phyloP scores from a whole-genome alignment of 2,329 filamentous ascomycete species.

The Trichoderma sp. region DNA sequence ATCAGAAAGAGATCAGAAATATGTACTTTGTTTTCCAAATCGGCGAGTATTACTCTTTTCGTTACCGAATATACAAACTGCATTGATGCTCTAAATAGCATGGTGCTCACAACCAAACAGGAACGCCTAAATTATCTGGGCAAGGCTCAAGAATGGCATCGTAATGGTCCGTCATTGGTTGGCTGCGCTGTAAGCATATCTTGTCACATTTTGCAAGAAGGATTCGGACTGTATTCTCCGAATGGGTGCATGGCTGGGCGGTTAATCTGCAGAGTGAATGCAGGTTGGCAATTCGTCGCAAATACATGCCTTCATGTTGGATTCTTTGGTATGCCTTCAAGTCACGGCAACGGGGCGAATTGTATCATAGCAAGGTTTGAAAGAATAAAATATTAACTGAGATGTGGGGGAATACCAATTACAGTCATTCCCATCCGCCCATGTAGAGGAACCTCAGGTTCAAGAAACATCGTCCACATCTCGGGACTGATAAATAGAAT shows the following conservation, averaged over 20 bases:
- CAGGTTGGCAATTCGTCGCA: background rate
- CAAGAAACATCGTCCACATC: conserved; percentile 18
- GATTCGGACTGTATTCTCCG: background rate
- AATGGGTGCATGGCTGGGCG: background rate
- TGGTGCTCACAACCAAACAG: background rate
- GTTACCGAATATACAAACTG: background rate
- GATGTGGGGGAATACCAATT: background rate
- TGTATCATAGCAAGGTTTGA: background rate
- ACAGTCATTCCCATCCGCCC: conserved; percentile 3
- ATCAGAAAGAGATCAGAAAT: background rate
- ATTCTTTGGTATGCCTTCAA: background rate
- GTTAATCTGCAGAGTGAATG: background rate
- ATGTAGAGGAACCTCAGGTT: conserved; percentile 14
- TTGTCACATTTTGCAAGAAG: background rate
- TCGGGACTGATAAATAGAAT: conserved; percentile 17
- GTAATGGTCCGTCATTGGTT: background rate
- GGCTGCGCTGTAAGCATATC: background rate
- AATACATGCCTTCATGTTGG: background rate
- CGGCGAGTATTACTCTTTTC: background rate
- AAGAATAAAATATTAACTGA: conserved; percentile 21
- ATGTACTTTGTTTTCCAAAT: background rate
- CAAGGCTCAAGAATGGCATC: background rate
- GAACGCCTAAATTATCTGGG: background rate
- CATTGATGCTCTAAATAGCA: background rate
- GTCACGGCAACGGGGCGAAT: background rate